These are phyloP conservation scores for Selaginella moellendorffii DNA, from an alignment of 75 land plant species.

Conservation along the genomic window DNA sequence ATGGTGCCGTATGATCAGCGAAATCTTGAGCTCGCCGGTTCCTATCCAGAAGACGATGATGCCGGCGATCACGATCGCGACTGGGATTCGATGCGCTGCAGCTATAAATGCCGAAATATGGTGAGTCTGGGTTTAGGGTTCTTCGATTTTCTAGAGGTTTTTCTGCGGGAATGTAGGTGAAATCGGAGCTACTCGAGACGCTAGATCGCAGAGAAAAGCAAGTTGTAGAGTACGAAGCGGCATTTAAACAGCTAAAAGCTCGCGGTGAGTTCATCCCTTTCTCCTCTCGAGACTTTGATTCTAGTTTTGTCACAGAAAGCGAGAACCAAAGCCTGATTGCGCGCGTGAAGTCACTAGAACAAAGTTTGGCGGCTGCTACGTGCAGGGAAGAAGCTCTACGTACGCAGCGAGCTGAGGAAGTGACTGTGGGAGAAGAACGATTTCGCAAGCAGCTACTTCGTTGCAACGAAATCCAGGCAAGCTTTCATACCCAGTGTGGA, in stretches of 20 bases:
- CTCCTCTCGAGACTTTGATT: constrained; percentile 45
- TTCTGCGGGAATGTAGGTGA: constrained; percentile 17
- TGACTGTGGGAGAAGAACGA: constrained; percentile 39
- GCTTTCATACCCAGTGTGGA: too few species aligned
- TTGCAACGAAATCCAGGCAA: constrained; percentile 52
- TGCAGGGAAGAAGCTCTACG: constrained; percentile 51
- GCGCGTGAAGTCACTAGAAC: constrained; percentile 29
- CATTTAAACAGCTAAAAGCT: constrained; percentile 28
- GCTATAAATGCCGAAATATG: constrained; percentile 27
- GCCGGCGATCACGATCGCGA: constrained; percentile 6
- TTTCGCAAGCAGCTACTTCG: constrained; percentile 37
- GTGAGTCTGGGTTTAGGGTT: constrained; percentile 7
- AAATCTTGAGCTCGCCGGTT: neutral
- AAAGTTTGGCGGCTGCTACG: constrained; percentile 57
- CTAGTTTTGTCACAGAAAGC: constrained; percentile 10
- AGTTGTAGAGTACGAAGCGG: constrained; percentile 17
- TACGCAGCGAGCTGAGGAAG: constrained; percentile 48
- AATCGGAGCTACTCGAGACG: constrained; percentile 18
- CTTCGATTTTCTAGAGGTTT: neutral
- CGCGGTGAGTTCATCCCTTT: constrained; percentile 44
- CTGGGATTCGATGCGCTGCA: constrained; percentile 19
- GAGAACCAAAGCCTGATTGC: constrained; percentile 12
- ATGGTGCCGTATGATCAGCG: neutral
- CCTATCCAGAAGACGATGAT: constrained; percentile 3
- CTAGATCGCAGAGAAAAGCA: constrained; percentile 20